phyloP scores from a whole-genome alignment of 2,329 filamentous ascomycete genomes.

The Penicillium sp. region DNA sequence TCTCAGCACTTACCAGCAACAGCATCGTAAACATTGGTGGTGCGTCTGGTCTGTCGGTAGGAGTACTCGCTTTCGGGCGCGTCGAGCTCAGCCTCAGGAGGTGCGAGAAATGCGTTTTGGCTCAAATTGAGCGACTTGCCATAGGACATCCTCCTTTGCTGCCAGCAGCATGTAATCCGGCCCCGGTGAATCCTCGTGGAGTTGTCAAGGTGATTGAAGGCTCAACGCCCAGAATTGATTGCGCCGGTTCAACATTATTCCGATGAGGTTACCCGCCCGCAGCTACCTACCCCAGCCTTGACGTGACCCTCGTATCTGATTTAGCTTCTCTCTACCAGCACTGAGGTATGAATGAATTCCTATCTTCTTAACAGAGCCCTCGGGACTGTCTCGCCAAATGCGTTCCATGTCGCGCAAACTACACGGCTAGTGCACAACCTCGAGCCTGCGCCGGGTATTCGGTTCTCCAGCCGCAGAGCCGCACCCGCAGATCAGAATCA shows the following conservation, averaged over 20 bases:
- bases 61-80: conserved; percentile 17
- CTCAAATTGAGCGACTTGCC: conserved; percentile 5
- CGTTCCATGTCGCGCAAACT: conserved; percentile 69
- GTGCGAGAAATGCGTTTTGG: conserved; percentile 2
- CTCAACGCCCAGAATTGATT: conserved; percentile 16
- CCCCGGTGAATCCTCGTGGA: not conserved
- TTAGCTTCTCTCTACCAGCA: conserved; percentile 22
- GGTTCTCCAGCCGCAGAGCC: conserved; percentile 68
- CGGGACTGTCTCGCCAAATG: conserved; percentile 68
- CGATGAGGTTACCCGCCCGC: conserved; percentile 37
- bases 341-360: conserved; percentile 71
- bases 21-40: conserved; percentile 63
- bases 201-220: not conserved
- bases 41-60: conserved; percentile 38
- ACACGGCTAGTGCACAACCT: conserved; percentile 72
- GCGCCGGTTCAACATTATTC: conserved; percentile 34
- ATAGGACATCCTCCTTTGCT: conserved; percentile 11
- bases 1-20: conserved; percentile 55
- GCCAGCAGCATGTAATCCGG: conserved; percentile 8
- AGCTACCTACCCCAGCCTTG: conserved; percentile 1
- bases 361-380: conserved; percentile 77
- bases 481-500: conserved; percentile 15
- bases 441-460: conserved; percentile 68
- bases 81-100: conserved; percentile 17
- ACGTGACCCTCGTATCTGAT: not conserved